Base-by-base conservation (phyloP, 1,284 basidiomycete species). In the Ganoderma lingzhi region DNA sequence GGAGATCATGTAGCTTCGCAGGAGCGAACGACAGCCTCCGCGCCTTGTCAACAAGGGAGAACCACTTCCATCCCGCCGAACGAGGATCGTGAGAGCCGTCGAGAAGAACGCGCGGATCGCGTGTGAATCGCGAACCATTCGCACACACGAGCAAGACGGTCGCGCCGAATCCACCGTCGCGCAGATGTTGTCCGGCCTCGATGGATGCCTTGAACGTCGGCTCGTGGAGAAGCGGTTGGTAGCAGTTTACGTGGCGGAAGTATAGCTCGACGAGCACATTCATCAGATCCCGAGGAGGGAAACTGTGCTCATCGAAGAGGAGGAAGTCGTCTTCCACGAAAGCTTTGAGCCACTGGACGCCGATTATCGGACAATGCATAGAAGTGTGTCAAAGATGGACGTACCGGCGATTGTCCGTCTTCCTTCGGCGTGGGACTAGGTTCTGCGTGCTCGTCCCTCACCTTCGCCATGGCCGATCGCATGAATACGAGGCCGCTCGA, bases 111-210 rank as follows among this genome's bases (percentile, higher is more conserved):
- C 92, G 84, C 0, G 85, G 84, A 77, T 95, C 94, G 62, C 90
- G 84, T 14, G 89, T 87, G 76, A 84, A 91, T 28, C 91, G 86
- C 0, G 93, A 83, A 0, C 89, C 95, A 62, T 89, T 82, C 0
- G 95, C 93, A 76, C 93, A 95, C 0, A 96, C 87, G 37, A 94
- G 82, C 39, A 96, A 80, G 59, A 93, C 85, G 1, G 91, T 87
- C 19, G 87, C 86, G 8, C 87, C 91, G 77, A 96, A 95, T 6
- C 86, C 82, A 1, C 82, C 64, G 73, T 94, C 87, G 5, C 78
- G 83, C 17, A 82, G 78, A 77, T 94, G 90, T n/a, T 90, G 76
- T 1, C 86, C 85, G 14, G 87, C 84, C 14, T 78, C 78, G 45
- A 93, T 80, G 51, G 85, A 82, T 14, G 80, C 79, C 67, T 92